Conservation (phyloP, 169 alveolate species). For the Pseudocohnilembus persalinus region DNA sequence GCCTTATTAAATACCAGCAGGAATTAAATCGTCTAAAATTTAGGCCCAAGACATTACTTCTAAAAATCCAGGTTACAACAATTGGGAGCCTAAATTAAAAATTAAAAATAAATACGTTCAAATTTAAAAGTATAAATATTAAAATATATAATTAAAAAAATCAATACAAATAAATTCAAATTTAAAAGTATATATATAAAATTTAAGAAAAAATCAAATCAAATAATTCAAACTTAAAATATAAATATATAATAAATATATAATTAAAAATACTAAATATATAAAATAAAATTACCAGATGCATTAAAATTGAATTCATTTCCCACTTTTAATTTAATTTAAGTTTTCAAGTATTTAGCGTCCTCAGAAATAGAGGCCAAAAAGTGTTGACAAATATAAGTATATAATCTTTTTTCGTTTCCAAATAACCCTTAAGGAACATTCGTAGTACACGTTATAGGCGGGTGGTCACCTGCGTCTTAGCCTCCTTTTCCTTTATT, state of each 20-base stretch:
- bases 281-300: conserved; percentile 19
- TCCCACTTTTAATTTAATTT: neutral
- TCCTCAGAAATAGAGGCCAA: conserved; percentile 37
- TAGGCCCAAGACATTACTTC: conserved; percentile 14
- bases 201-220: no score
- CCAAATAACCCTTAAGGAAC: conserved; percentile 28
- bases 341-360: conserved; percentile 18
- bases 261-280: no score
- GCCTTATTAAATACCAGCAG: neutral
- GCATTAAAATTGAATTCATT: neutral
- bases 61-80: conserved; percentile 23
- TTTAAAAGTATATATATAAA: no score
- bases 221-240: no score
- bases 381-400: conserved; percentile 38
- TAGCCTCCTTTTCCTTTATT: conserved; percentile 28
- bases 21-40: conserved; percentile 13
- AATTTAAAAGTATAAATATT: no score
- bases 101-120: no score
- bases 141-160: no score
- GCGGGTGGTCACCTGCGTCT: conserved; percentile 53
- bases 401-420: conserved; percentile 31
- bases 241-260: no score
- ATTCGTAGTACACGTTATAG: conserved; percentile 43
- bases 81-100: neutral
- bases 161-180: no score